phyloP scores from a whole-genome alignment of 495 filamentous ascomycete genomes.

The Daldinia childiae region DNA sequence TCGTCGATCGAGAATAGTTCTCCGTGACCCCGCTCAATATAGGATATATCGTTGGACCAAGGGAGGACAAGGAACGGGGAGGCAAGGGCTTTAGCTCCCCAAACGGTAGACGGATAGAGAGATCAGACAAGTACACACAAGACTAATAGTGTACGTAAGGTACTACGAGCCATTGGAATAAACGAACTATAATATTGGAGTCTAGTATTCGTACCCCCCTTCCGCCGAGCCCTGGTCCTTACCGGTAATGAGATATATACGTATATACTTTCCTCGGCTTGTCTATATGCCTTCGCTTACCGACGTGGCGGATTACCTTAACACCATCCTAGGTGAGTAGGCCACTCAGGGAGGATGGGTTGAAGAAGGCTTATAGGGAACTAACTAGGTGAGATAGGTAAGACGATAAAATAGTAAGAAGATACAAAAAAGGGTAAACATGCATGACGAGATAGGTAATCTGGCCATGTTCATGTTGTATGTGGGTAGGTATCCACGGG shows the following conservation, averaged over 20 bases:
- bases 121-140: constrained; percentile 16
- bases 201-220: constrained; percentile 19
- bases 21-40: constrained; percentile 57
- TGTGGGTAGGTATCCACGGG: constrained; percentile 36
- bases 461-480: constrained; percentile 43
- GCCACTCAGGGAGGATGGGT: not conserved
- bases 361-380: too few relatives aligned
- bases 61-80: constrained; percentile 40
- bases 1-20: constrained; percentile 50
- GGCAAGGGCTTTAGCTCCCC: constrained; percentile 35
- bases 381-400: constrained; percentile 28
- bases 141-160: constrained; percentile 20
- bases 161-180: constrained; percentile 28
- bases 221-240: constrained; percentile 29
- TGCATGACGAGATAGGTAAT: constrained; percentile 41
- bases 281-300: constrained; percentile 7
- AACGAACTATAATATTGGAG: constrained; percentile 28
- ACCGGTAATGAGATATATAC: constrained; percentile 18
- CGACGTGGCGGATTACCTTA: not conserved
- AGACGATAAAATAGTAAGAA: constrained; percentile 29
- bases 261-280: constrained; percentile 8
- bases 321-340: constrained; percentile 16
- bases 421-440: constrained; percentile 36
- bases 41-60: constrained; percentile 41
- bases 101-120: constrained; percentile 13